Evolutionary conservation across 2,329 filamentous ascomycete genomes (phyloP).

Genomic region (Aspergillus clavatus): DNA sequence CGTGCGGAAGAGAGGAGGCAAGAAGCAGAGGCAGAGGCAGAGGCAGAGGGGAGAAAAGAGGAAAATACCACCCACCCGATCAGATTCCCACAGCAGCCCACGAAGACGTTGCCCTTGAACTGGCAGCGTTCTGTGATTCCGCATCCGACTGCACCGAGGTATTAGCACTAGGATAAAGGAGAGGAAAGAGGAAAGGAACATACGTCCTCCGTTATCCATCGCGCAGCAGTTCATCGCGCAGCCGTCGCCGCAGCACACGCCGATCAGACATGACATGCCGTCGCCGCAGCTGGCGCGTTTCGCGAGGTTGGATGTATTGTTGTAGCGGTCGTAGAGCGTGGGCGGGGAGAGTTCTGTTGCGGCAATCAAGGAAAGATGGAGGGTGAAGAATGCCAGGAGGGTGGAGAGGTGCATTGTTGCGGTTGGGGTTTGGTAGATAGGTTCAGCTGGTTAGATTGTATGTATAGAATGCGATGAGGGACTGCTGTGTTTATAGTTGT

Average conservation of each 20-base stretch:
- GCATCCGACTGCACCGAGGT: slow-evolving; percentile 6
- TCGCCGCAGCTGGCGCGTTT: slow-evolving; percentile 7
- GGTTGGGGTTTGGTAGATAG: too few species aligned
- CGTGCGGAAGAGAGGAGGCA: too few species aligned
- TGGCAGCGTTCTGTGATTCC: slow-evolving; percentile 5
- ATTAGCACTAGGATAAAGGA: background rate
- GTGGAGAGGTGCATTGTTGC: background rate
- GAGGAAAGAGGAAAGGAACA: too few species aligned
- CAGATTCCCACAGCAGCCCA: slow-evolving; percentile 8
- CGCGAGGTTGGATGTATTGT: background rate
- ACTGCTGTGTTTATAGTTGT: background rate
- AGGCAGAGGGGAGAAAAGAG: too few species aligned
- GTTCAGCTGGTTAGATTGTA: too few species aligned
- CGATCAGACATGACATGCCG: slow-evolving; percentile 4
- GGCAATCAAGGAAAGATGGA: background rate
- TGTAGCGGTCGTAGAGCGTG: background rate
- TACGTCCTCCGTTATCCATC: slow-evolving; percentile 9
- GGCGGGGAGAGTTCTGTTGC: background rate
- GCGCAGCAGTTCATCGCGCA: slow-evolving; percentile 11
- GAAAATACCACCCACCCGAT: background rate
- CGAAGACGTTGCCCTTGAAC: slow-evolving; percentile 9
- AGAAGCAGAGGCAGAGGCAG: too few species aligned
- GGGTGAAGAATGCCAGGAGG: background rate
- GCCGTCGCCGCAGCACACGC: slow-evolving; percentile 8
- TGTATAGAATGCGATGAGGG: too few species aligned